Evolutionary conservation across 1,284 basidiomycete species (phyloP), one percentile per base, ranked within the genome.

Genomic region (Microbotryum violaceum): DNA sequence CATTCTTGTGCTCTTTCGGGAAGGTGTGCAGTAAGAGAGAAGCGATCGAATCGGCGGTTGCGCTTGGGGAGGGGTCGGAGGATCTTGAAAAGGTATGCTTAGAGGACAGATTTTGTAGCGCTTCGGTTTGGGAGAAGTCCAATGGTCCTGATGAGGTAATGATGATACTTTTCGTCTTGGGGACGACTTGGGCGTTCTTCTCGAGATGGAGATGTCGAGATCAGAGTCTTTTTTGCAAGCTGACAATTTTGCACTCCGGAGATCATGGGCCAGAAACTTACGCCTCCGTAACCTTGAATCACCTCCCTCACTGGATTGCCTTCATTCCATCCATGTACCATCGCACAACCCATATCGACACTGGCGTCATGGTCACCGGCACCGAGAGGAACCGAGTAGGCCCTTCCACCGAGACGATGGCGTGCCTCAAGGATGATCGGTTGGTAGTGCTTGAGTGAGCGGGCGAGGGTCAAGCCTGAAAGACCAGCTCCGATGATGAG

Each of bases 381-480:
- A 2, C 27, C 23, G 8, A 25, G 49, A 31, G 46, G 18, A 3
- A 51, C 25, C 4, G 68, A 67, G 46, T 18, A 27, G 2, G 63
- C 62, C 9, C 68, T 21, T 2, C 68, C 68, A 20, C 68, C 68
- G 23, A 60, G 42, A 3, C 68, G 61, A n/a, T 27, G 7, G 2
- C 67, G 56, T 0, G 63, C 68, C 23, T 69, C 86, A 25, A 87
- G 76, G 57, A 87, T 74, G 3, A 79, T 82, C 46, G 87, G 76
- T 25, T 75, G 78, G 72, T 80, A 79, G 33, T 70, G 61, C 2
- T 70, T 69, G n/a, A 81, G 73, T 59, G 75, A 75, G 25, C 73
- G 66, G 2, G 80, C 79, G 27, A 76, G 74, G 1, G 75, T 74
- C n/a, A 81, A 74, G 16, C 78, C 79, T 21, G 79, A 69, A 6